A percentile compares a stretch with the other conserved stretches of the same genome.
Conservation (phyloP, 2,329 filamentous ascomycete species). For the Cytospora piceae region DNA sequence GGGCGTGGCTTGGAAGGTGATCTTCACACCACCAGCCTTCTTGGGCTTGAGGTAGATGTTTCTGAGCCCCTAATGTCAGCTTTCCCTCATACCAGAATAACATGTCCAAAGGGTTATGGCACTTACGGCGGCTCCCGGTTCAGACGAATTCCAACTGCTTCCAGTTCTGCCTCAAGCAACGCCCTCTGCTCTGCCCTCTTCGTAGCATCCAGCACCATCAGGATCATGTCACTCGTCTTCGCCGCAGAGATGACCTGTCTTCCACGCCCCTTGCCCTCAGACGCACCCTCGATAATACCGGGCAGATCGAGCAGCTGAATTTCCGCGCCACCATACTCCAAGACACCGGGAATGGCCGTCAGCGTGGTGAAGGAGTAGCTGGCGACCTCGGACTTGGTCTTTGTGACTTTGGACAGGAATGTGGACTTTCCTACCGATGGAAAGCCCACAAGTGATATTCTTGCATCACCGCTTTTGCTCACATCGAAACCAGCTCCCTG, state of each 20-base stretch:
- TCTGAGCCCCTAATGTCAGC: conserved; percentile 45
- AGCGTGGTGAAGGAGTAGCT: conserved; percentile 97
- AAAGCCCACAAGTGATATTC: conserved; percentile 97
- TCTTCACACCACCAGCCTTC: conserved; percentile 97
- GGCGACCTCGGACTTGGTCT: conserved; percentile 94
- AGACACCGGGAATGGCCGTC: conserved; percentile 93
- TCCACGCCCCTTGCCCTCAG: conserved; percentile 93
- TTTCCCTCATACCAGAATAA: neutral
- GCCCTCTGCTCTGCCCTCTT: conserved; percentile 93
- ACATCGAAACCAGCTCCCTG: conserved; percentile 89
- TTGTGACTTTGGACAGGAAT: conserved; percentile 98
- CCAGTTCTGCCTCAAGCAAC: conserved; percentile 86
- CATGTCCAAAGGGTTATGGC: neutral
- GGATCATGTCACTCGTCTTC: conserved; percentile 95
- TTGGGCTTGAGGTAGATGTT: conserved; percentile 98
- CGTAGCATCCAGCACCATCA: conserved; percentile 97
- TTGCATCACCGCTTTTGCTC: conserved; percentile 92
- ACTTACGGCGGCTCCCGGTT: conserved; percentile 87
- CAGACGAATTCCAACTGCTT: conserved; percentile 91
- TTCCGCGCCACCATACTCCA: conserved; percentile 97
- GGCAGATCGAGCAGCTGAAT: conserved; percentile 97
- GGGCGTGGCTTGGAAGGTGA: conserved; percentile 88
- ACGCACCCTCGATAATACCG: conserved; percentile 95
- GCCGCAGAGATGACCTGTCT: conserved; percentile 96
- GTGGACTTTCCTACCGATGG: conserved; percentile 99